Conservation (phyloP, 73 alveolate species). For the Durusdinium trenchii region DNA sequence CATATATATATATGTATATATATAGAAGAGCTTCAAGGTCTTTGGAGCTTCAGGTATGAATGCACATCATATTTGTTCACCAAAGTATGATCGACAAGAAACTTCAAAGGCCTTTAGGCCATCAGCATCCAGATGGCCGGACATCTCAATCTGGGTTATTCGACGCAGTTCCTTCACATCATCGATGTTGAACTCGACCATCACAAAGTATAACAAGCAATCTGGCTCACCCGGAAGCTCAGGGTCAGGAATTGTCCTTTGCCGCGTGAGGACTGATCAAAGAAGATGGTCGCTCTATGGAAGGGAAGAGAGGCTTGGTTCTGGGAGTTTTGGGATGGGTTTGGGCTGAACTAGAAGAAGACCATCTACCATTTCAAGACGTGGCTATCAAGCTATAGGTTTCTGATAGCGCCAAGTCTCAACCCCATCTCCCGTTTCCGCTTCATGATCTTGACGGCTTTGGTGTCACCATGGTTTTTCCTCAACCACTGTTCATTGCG, state of each 20-base stretch:
- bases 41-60: not conserved
- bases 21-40: no score
- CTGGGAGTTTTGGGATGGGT: not conserved
- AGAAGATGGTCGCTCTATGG: not conserved
- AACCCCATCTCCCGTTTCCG: not conserved
- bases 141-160: not conserved
- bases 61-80: no score
- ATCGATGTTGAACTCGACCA: no score
- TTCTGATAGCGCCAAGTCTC: not conserved
- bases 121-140: not conserved
- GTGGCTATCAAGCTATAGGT: not conserved
- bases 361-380: no score
- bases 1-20: no score
- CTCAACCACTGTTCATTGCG: not conserved
- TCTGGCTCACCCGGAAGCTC: not conserved
- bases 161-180: no score
- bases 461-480: not conserved
- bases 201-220: not conserved
- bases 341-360: not conserved
- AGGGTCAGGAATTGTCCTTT: not conserved
- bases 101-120: not conserved
- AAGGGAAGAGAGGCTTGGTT: not conserved
- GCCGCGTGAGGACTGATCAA: not conserved
- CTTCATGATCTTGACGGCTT: not conserved
- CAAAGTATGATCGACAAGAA: not conserved